Conservation (phyloP, 2,329 filamentous ascomycete genomes). For the Purpureocillium lavendulum region DNA sequence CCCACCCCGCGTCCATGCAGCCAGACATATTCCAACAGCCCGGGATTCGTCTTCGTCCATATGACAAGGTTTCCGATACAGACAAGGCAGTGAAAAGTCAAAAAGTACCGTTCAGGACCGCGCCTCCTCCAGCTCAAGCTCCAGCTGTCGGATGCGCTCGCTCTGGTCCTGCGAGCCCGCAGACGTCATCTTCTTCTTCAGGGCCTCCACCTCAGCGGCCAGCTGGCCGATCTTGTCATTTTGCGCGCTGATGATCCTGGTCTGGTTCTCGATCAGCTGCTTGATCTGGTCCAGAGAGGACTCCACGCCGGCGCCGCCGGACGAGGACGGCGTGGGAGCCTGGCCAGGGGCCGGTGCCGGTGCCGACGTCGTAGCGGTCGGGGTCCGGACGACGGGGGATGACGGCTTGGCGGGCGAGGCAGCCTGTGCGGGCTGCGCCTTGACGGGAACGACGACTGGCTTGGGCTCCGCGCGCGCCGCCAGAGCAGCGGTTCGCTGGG, state of each 20-base stretch:
- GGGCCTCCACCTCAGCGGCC: conserved; percentile 64
- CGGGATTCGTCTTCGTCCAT: not conserved
- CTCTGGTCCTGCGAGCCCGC: conserved; percentile 50
- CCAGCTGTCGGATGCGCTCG: conserved; percentile 58
- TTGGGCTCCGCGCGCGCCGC: conserved; percentile 31
- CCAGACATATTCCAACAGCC: too few relatives aligned
- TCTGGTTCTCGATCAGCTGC: conserved; percentile 67
- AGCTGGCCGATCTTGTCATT: conserved; percentile 65
- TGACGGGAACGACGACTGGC: conserved; percentile 26
- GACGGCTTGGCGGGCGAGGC: conserved; percentile 18
- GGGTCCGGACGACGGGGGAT: conserved; percentile 19
- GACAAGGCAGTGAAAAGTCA: not conserved
- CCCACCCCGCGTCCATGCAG: not conserved
- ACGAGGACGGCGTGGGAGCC: conserved; percentile 18
- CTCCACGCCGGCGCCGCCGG: conserved; percentile 44
- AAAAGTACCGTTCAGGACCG: conserved; percentile 39
- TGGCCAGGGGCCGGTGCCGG: conserved; percentile 17
- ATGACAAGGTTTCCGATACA: not conserved
- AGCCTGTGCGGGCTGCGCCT: conserved; percentile 13
- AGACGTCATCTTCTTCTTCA: conserved; percentile 65
- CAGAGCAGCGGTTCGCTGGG: conserved; percentile 44
- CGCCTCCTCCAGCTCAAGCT: conserved; percentile 58
- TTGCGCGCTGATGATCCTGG: conserved; percentile 67
- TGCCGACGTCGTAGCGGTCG: conserved; percentile 14
- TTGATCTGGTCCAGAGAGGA: conserved; percentile 70